Evolutionary conservation across 805 yeast genomes (phyloP).

Genomic region (Kluyveromyces lactis): DNA sequence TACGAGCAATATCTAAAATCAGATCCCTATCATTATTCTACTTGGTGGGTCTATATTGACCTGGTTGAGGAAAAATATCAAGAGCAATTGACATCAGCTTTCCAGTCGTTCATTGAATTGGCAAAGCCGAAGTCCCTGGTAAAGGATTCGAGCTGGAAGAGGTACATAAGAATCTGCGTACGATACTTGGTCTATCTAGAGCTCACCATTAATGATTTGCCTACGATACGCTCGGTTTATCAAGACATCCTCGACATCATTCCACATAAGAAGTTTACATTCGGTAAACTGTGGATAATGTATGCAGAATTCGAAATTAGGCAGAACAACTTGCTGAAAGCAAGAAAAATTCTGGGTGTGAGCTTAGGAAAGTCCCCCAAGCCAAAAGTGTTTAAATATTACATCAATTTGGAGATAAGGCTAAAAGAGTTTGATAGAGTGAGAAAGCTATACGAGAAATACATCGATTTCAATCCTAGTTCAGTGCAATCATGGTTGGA

Average conservation of each 20-base stretch:
- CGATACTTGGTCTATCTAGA: constrained; percentile 59
- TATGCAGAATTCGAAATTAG: constrained; percentile 71
- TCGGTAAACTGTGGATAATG: constrained; percentile 65
- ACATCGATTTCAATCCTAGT: constrained; percentile 28
- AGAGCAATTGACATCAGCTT: constrained; percentile 7
- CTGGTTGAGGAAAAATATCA: constrained; percentile 36
- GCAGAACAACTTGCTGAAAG: constrained; percentile 38
- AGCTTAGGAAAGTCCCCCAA: constrained; percentile 64
- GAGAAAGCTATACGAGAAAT: constrained; percentile 60
- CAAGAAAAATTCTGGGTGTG: constrained; percentile 64
- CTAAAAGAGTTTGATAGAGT: constrained; percentile 78
- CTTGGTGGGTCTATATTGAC: constrained; percentile 74
- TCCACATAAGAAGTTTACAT: constrained; percentile 56
- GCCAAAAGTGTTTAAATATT: constrained; percentile 47
- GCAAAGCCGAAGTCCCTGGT: constrained; percentile 24
- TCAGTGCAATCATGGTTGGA: constrained; percentile 41
- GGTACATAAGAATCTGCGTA: constrained; percentile 67
- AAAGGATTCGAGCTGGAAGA: constrained; percentile 49
- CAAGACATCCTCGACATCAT: constrained; percentile 38
- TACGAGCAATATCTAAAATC: constrained; percentile 42
- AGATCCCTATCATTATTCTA: constrained; percentile 55
- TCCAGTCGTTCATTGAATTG: constrained; percentile 13
- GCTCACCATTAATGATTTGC: constrained; percentile 33
- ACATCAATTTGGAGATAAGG: constrained; percentile 57
- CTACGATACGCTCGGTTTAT: constrained; percentile 44